Base-by-base conservation (phyloP, 371 early-diverging fungal species). In the Mucor indicus region DNA sequence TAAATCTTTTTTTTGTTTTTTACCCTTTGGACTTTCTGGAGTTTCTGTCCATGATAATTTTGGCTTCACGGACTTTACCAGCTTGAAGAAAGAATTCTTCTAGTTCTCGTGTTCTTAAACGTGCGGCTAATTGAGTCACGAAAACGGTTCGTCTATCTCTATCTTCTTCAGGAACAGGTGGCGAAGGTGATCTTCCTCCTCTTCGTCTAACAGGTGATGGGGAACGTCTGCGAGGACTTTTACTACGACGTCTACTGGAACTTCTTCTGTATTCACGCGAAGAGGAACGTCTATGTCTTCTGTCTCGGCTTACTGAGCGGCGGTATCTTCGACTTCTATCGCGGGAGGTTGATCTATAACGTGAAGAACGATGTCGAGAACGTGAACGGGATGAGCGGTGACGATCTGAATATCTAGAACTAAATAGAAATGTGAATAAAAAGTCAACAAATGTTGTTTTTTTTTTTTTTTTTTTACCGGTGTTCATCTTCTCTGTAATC, bases 121-220 rank as follows among this genome's bases (percentile, higher is more conserved):
- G 84, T 17, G 89, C 87, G 11, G 96, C 87, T 10, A 98, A 75
- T 62, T 98, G 96, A 80, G 83, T 91, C 13, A 93, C 90, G 73
- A 96, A 95, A 12, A 98, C 94, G 2, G 98, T 98, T 56, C 96
- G 80, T 67, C 86, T 67, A 56, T 95, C 95, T 36, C 96, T 84
- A 50, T 89, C 84, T 17, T 78, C 69, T 58, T 86, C 87, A 45
- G 83, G 80, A 21, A 86, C 74, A 15, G 77, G 79, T 11, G 89
- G 88, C 15, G 88, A 85, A 39, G 83, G 86, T 21, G 89, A 87
- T 48, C 87, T 60, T 27, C 75, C 66, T 27, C 70, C 48, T 48
- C 66, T 48, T 39, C 50, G 22, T 24, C 23, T 46, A 33, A 11
- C 35, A 45, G 33, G 45, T 40, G 56, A 49, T 36, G 57, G 69